phyloP scores from a whole-genome alignment of 1,284 basidiomycete genomes.

The Coniferiporia sulphurascens region DNA sequence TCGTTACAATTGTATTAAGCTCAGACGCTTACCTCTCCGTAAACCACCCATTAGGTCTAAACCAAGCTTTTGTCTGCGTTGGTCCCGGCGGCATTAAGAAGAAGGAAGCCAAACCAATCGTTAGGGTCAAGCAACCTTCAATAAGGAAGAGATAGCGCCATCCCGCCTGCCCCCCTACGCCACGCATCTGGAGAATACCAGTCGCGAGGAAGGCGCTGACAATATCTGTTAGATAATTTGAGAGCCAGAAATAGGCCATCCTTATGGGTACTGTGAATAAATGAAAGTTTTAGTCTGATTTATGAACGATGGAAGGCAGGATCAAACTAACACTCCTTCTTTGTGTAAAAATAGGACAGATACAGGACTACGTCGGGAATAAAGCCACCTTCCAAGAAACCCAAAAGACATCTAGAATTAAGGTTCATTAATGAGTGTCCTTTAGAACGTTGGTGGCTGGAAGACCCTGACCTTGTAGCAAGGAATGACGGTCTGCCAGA shows the following conservation, averaged over 20 bases:
- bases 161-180: constrained; percentile 27
- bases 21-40: constrained; percentile 22
- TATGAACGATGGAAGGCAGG: constrained; percentile 17
- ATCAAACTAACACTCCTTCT: constrained; percentile 22
- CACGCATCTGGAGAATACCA: constrained; percentile 29
- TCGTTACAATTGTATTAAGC: too few relatives aligned
- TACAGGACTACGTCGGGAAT: constrained; percentile 31
- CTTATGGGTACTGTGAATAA: constrained; percentile 29
- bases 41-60: constrained; percentile 32
- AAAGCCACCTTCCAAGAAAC: constrained; percentile 33
- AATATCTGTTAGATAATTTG: constrained; percentile 23
- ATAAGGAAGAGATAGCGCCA: constrained; percentile 17
- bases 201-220: constrained; percentile 27
- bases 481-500: constrained; percentile 27
- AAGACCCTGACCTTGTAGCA: constrained; percentile 17
- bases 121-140: constrained; percentile 19
- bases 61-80: constrained; percentile 30
- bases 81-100: constrained; percentile 32
- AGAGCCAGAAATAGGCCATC: constrained; percentile 33
- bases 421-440: neutral
- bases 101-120: constrained; percentile 31
- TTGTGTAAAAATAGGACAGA: constrained; percentile 29
- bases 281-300: constrained; percentile 8
- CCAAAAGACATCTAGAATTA: constrained; percentile 21
- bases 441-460: constrained; percentile 9